A percentile compares a stretch with the other conserved stretches of the same genome.
phyloP scores from a whole-genome alignment of 306 rosid species.

The Quercus ilex region DNA sequence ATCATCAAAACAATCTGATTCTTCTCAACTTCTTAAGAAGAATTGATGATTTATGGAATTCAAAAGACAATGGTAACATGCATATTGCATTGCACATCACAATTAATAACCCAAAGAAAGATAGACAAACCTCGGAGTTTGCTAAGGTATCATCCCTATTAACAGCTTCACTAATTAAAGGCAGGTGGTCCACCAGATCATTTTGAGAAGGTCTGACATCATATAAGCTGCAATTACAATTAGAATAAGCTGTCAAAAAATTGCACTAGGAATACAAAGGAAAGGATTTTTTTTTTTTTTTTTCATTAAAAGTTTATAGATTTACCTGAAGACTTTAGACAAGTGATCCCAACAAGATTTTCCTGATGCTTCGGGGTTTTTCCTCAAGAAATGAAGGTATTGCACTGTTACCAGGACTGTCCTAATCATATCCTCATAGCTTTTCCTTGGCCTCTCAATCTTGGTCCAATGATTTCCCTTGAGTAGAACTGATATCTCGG shows the following conservation, averaged over 20 bases:
- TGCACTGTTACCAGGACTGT: conserved; percentile 58
- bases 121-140: conserved; percentile 59
- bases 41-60: background rate
- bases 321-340: conserved; percentile 65
- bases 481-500: conserved; percentile 66
- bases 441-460: conserved; percentile 78
- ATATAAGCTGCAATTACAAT: conserved; percentile 52
- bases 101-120: conserved; percentile 8
- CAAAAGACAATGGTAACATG: background rate
- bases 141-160: conserved; percentile 32
- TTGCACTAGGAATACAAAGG: background rate
- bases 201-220: conserved; percentile 42
- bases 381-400: conserved; percentile 50
- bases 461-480: conserved; percentile 62
- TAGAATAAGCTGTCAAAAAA: conserved; percentile 5
- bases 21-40: background rate
- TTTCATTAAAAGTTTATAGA: background rate
- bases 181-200: conserved; percentile 38
- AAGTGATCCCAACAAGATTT: conserved; percentile 72
- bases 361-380: conserved; percentile 53
- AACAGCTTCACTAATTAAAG: conserved; percentile 40
- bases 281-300: background rate
- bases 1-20: background rate
- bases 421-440: conserved; percentile 62
- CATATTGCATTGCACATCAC: conserved; percentile 16